Percentiles rank a stretch among this genome's conserved stretches.
Evolutionary conservation across 805 yeast genomes (phyloP).

Genomic region (Dipodascus geniculatus): DNA sequence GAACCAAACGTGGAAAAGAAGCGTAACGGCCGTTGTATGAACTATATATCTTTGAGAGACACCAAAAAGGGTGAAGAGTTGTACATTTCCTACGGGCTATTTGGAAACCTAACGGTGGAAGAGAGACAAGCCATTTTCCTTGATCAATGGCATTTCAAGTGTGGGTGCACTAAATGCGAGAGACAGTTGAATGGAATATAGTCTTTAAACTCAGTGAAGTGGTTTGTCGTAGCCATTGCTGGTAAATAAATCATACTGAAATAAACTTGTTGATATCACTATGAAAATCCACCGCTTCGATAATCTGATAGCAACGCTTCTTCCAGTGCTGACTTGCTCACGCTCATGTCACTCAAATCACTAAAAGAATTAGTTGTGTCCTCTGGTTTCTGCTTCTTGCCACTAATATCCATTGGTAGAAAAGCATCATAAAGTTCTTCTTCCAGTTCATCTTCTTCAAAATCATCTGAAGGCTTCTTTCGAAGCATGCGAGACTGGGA

Average conservation of each 20-base stretch:
- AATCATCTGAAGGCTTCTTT: neutral
- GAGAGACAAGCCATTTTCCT: slow-evolving; percentile 33
- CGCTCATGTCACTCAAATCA: slow-evolving; percentile 17
- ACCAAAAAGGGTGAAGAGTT: slow-evolving; percentile 37
- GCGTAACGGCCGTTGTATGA: slow-evolving; percentile 30
- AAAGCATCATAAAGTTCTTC: slow-evolving; percentile 9
- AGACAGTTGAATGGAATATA: neutral
- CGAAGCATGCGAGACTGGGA: slow-evolving; percentile 4
- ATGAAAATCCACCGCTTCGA: neutral
- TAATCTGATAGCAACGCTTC: slow-evolving; percentile 21
- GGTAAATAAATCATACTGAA: neutral
- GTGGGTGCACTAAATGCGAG: slow-evolving; percentile 39
- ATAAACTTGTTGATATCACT: neutral
- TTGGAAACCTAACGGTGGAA: slow-evolving; percentile 28
- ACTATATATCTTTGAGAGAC: slow-evolving; percentile 32
- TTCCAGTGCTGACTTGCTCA: slow-evolving; percentile 25
- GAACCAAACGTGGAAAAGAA: slow-evolving; percentile 40
- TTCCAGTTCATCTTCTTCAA: slow-evolving; percentile 5
- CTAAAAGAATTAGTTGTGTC: slow-evolving; percentile 6
- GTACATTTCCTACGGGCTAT: slow-evolving; percentile 51
- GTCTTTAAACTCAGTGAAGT: too few relatives aligned
- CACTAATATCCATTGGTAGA: slow-evolving; percentile 6
- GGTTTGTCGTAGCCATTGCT: too few relatives aligned
- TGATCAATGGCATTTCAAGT: slow-evolving; percentile 49
- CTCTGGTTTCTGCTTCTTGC: neutral